Evolutionary conservation across 2,329 filamentous ascomycete genomes (phyloP).

Genomic region (Arthrobotrys iridis): DNA sequence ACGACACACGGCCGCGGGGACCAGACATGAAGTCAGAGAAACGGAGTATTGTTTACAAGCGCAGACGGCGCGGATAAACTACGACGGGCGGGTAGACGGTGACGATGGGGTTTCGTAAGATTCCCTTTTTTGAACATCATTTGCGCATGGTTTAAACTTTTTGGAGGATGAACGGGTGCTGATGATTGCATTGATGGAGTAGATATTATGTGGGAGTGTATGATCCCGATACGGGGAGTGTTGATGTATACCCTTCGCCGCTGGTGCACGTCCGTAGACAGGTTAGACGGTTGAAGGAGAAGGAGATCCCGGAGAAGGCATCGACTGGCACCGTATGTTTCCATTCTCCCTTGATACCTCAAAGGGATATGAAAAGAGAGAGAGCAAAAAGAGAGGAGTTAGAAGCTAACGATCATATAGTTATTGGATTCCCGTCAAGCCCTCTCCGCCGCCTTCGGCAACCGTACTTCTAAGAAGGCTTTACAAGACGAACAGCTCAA

Average conservation of each 20-base stretch:
- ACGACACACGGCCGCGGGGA: slow-evolving; percentile 17
- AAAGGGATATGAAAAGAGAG: background rate
- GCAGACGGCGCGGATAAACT: slow-evolving; percentile 61
- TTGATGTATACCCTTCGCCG: slow-evolving; percentile 72
- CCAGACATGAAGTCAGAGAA: background rate
- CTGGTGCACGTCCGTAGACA: slow-evolving; percentile 71
- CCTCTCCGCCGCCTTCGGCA: slow-evolving; percentile 81
- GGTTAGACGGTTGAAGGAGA: slow-evolving; percentile 64
- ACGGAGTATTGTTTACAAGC: slow-evolving; percentile 63
- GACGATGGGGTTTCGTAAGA: slow-evolving; percentile 66
- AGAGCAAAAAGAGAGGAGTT: background rate
- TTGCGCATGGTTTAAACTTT: slow-evolving; percentile 62
- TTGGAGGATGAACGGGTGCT: background rate
- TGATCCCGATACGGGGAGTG: slow-evolving; percentile 69
- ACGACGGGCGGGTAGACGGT: slow-evolving; percentile 63
- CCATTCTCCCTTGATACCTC: background rate
- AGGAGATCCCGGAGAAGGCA: slow-evolving; percentile 60
- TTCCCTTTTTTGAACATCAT: slow-evolving; percentile 64
- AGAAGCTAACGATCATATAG: slow-evolving; percentile 25
- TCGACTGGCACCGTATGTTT: slow-evolving; percentile 58
- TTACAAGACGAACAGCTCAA: slow-evolving; percentile 67
- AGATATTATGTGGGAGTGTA: slow-evolving; percentile 75
- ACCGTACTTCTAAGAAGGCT: slow-evolving; percentile 84
- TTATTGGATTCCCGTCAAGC: slow-evolving; percentile 66
- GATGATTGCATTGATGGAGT: slow-evolving; percentile 57